Percentiles rank a stretch among this genome's conserved stretches.
Evolutionary conservation across 495 filamentous ascomycete genomes (phyloP).

Genomic region (Arthonia radiata): DNA sequence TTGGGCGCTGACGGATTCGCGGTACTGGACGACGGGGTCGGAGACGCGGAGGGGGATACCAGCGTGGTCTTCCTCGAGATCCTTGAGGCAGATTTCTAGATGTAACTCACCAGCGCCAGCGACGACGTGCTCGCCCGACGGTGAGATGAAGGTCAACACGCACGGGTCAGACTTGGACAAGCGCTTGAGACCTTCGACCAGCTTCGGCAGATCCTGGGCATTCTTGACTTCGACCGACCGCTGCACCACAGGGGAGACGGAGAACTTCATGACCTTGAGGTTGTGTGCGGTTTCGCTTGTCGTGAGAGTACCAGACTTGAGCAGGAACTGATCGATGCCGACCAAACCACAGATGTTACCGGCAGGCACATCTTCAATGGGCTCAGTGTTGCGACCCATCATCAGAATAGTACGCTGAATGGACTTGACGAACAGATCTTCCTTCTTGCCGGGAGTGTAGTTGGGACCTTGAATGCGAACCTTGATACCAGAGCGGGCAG

Average conservation of each 20-base stretch:
- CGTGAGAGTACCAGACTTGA: constrained; percentile 98
- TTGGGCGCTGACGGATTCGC: constrained; percentile 63
- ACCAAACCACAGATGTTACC: constrained; percentile 99
- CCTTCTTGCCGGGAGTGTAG: constrained; percentile 94
- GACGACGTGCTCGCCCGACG: constrained; percentile 94
- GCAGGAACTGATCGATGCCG: constrained; percentile 98
- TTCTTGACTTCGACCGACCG: constrained; percentile 99
- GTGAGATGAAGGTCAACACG: constrained; percentile 67
- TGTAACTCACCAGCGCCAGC: constrained; percentile 98
- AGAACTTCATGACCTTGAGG: constrained; percentile 99
- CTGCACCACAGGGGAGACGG: constrained; percentile 94
- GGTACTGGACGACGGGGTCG: constrained; percentile 92
- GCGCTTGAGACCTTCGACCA: constrained; percentile 99
- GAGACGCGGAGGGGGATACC: constrained; percentile 91
- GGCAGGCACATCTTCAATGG: constrained; percentile 95
- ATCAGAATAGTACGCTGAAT: constrained; percentile 99
- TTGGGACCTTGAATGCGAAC: constrained; percentile 99
- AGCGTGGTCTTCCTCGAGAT: constrained; percentile 99
- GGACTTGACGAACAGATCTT: constrained; percentile 97
- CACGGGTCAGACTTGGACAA: constrained; percentile 99
- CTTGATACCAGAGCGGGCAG: constrained; percentile 89
- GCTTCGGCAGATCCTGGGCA: constrained; percentile 96
- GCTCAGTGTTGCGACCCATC: constrained; percentile 99
- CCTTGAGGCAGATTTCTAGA: constrained; percentile 98
- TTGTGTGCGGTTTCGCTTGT: constrained; percentile 97